Conservation (phyloP, 83 land plant genomes). For the Thuja plicata region DNA sequence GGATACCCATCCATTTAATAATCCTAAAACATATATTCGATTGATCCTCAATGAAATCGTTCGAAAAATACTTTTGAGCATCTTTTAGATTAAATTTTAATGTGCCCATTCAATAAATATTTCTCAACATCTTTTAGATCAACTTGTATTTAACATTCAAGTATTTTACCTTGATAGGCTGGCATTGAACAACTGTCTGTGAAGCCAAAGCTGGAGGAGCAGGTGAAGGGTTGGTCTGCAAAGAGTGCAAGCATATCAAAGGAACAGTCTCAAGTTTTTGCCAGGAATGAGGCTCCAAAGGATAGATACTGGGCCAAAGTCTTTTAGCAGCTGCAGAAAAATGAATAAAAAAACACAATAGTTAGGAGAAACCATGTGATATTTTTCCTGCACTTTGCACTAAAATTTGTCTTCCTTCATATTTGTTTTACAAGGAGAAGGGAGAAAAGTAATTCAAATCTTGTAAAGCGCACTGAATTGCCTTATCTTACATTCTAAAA, state of each 20-base stretch:
- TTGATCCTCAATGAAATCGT: background rate
- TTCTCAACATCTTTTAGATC: background rate
- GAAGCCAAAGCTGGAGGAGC: slow-evolving; percentile 87
- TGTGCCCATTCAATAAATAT: background rate
- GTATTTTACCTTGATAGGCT: slow-evolving; percentile 76
- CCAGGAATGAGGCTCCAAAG: slow-evolving; percentile 55
- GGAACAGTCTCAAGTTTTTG: slow-evolving; percentile 47
- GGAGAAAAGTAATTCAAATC: background rate
- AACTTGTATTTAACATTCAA: background rate
- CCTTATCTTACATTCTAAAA: background rate
- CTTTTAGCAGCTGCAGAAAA: slow-evolving; percentile 49
- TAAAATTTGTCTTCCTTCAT: too few species aligned
- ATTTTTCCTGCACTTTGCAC: background rate
- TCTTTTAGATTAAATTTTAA: background rate
- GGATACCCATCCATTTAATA: background rate
- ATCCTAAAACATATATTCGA: background rate
- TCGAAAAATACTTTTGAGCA: background rate
- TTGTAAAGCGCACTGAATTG: background rate
- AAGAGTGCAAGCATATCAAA: slow-evolving; percentile 64
- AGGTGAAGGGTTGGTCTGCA: slow-evolving; percentile 84
- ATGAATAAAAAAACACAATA: background rate
- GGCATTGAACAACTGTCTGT: slow-evolving; percentile 85
- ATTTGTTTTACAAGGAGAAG: background rate
- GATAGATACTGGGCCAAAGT: slow-evolving; percentile 91
- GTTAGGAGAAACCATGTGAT: background rate